A percentile compares a stretch with the other conserved stretches of the same genome.
phyloP scores from a whole-genome alignment of 768 basidiomycete species.

The Russula dissimulans region DNA sequence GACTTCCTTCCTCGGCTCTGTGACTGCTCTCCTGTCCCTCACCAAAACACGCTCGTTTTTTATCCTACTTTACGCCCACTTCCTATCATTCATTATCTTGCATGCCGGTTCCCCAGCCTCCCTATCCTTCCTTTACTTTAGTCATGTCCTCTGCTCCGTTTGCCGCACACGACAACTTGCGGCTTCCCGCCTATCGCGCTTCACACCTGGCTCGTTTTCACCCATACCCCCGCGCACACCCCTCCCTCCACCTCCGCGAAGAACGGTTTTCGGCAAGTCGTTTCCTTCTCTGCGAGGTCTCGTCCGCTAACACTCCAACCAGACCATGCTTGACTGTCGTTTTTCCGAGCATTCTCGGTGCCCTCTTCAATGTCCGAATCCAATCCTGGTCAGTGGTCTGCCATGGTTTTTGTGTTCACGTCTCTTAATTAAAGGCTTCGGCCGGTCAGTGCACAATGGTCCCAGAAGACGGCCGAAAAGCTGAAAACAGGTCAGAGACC shows the following conservation, averaged over 20 bases:
- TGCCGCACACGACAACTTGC: conserved; percentile 1
- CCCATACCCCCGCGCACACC: conserved; percentile 6
- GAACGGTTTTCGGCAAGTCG: conserved; percentile 7
- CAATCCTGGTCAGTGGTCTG: background rate
- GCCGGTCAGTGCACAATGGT: background rate
- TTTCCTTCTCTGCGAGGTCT: background rate
- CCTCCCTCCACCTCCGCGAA: background rate
- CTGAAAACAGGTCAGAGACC: conserved; percentile 1
- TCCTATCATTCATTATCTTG: background rate
- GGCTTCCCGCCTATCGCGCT: conserved; percentile 6
- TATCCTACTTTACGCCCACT: background rate
- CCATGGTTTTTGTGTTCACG: background rate
- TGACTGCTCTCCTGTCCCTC: background rate
- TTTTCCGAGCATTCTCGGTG: background rate
- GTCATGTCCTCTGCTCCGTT: conserved; percentile 8
- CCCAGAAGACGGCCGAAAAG: conserved; percentile 1
- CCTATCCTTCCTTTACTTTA: conserved; percentile 12
- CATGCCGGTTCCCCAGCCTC: conserved; percentile 3
- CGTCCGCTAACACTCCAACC: background rate
- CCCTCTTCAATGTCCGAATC: background rate
- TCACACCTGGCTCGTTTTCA: conserved; percentile 12
- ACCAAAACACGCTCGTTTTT: conserved; percentile 1
- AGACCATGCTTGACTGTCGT: conserved; percentile 9
- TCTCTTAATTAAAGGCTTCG: background rate
- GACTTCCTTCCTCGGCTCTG: background rate